These are phyloP conservation scores for Stromatinia cepivora DNA, from an alignment of 2,329 filamentous ascomycete genomes.

Conservation along the genomic window DNA sequence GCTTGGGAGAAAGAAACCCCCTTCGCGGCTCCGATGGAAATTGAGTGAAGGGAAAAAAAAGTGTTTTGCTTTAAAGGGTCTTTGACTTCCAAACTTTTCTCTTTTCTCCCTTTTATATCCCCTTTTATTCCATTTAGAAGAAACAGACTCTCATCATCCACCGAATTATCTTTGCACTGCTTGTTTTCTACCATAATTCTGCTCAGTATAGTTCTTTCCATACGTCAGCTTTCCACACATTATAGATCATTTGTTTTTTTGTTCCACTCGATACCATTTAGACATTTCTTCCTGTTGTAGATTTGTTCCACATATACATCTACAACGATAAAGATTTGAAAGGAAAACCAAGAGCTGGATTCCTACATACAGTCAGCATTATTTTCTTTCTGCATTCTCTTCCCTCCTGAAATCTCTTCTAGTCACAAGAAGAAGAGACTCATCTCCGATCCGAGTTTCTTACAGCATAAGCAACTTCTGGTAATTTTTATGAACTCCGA, in stretches of 20 bases:
- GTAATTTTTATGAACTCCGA: background rate
- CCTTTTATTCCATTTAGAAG: slow-evolving; percentile 5
- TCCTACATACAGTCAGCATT: slow-evolving; percentile 27
- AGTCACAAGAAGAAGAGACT: background rate
- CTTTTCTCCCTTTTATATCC: slow-evolving; percentile 24
- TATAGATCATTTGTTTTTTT: slow-evolving; percentile 1
- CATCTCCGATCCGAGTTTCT: slow-evolving; percentile 16
- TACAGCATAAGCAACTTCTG: background rate
- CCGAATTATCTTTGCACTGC: slow-evolving; percentile 2
- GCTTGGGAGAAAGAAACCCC: slow-evolving; percentile 19
- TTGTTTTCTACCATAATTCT: background rate
- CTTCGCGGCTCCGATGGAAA: slow-evolving; percentile 20
- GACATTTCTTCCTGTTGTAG: background rate
- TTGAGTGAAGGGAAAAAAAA: slow-evolving; percentile 3
- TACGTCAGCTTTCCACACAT: background rate
- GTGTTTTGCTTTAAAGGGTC: slow-evolving; percentile 25
- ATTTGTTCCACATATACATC: background rate
- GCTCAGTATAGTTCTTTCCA: background rate
- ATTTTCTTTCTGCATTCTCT: background rate
- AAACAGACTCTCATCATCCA: slow-evolving; percentile 16
- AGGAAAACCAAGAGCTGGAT: slow-evolving; percentile 41
- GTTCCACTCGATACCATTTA: background rate
- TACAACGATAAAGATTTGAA: slow-evolving; percentile 1
- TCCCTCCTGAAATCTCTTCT: background rate
- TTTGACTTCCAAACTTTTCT: slow-evolving; percentile 13